Conservation (phyloP, 2,329 filamentous ascomycete species). For the Arthrobotrys sphaeroides region DNA sequence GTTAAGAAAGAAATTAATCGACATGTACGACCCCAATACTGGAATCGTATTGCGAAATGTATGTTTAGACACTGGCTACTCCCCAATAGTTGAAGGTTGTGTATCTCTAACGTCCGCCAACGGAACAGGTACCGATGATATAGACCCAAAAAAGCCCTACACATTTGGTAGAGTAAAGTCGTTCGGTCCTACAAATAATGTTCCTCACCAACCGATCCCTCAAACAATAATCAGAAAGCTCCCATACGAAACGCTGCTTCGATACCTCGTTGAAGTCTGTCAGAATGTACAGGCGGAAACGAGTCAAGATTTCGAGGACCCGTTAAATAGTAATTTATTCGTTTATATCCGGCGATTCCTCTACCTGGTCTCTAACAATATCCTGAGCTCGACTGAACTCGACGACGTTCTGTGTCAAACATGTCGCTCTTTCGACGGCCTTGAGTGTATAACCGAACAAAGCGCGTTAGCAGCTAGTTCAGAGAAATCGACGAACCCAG, state of each 20-base stretch:
- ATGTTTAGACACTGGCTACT: too few relatives aligned
- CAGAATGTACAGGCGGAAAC: not conserved
- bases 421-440: not conserved
- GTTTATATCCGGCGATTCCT: not conserved
- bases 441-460: too few relatives aligned
- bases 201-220: not conserved
- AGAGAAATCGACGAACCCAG: not conserved
- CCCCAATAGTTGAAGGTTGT: not conserved
- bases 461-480: too few relatives aligned
- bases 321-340: not conserved
- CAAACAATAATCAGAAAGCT: not conserved
- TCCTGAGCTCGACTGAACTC: not conserved
- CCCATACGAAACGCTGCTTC: not conserved
- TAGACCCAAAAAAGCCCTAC: not conserved
- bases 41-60: not conserved
- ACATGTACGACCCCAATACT: not conserved
- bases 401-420: not conserved
- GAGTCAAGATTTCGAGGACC: not conserved
- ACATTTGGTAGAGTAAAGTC: not conserved
- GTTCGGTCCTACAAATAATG: not conserved
- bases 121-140: not conserved
- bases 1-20: conserved; percentile 17
- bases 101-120: not conserved
- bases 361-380: conserved; percentile 3
- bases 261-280: not conserved